Percentiles rank a stretch among this genome's conserved stretches.
phyloP scores from a whole-genome alignment of 1,284 basidiomycete genomes.

The Melampsora abietis-canadensis region DNA sequence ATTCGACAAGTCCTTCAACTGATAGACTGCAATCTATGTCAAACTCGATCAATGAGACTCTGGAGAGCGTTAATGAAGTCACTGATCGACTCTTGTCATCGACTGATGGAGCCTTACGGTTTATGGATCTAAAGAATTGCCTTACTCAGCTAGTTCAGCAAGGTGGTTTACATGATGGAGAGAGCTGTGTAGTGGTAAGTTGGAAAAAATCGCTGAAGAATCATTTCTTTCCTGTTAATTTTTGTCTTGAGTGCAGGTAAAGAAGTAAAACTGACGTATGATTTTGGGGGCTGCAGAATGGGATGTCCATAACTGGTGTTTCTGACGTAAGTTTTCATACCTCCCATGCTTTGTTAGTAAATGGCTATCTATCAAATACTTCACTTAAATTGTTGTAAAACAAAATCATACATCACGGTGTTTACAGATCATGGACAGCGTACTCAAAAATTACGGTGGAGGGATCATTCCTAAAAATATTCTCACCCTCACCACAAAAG shows the following conservation, averaged over 20 bases:
- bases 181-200: conserved; percentile 40
- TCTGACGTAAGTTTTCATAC: conserved; percentile 22
- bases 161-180: conserved; percentile 36
- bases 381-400: neutral
- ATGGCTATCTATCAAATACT: neutral
- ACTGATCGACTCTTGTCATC: conserved; percentile 32
- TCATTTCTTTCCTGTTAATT: neutral
- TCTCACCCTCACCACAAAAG: conserved; percentile 17
- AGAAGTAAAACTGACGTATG: too few species aligned
- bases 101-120: conserved; percentile 30
- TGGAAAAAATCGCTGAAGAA: neutral
- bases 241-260: too few species aligned
- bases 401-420: neutral
- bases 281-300: conserved; percentile 6
- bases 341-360: neutral
- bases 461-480: conserved; percentile 29
- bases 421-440: conserved; percentile 31
- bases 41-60: conserved; percentile 42
- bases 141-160: conserved; percentile 23
- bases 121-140: conserved; percentile 36
- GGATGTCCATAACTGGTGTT: conserved; percentile 39
- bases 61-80: conserved; percentile 36
- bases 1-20: conserved; percentile 15
- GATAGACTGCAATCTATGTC: conserved; percentile 29
- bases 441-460: conserved; percentile 34